These are phyloP conservation scores for Suillus variegatus DNA, from an alignment of 768 basidiomycete genomes.

Conservation along the genomic window DNA sequence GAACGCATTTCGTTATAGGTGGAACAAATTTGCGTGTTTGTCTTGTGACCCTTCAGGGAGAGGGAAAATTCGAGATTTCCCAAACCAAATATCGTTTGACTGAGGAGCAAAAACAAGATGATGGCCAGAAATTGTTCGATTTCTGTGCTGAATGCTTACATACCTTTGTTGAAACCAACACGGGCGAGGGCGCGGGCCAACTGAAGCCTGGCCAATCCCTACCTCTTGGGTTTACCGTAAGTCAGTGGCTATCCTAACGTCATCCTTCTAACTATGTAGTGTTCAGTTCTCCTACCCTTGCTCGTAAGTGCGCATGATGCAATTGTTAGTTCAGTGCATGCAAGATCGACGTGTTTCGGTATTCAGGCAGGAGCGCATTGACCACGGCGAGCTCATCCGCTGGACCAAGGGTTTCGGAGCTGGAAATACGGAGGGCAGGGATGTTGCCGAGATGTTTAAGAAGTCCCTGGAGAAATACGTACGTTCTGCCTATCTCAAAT, in stretches of 20 bases:
- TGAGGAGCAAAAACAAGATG: constrained; percentile 97
- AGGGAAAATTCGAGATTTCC: constrained; percentile 96
- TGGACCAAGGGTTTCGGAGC: constrained; percentile 99
- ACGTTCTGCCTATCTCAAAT: constrained; percentile 8
- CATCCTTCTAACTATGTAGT: constrained; percentile 8
- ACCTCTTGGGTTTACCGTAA: constrained; percentile 91
- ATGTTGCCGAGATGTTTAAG: constrained; percentile 94
- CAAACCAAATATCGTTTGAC: constrained; percentile 96
- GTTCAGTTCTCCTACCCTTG: constrained; percentile 92
- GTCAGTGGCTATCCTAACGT: constrained; percentile 31
- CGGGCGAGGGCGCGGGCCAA: constrained; percentile 49
- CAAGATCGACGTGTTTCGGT: constrained; percentile 1
- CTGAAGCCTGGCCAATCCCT: constrained; percentile 57
- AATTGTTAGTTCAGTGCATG: background rate
- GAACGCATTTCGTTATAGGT: constrained; percentile 42
- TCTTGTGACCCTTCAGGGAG: constrained; percentile 87
- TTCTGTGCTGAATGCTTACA: constrained; percentile 95
- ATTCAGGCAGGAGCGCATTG: constrained; percentile 85
- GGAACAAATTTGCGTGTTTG: constrained; percentile 99
- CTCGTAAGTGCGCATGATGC: constrained; percentile 53
- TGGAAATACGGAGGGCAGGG: constrained; percentile 85
- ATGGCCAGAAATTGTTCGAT: constrained; percentile 95
- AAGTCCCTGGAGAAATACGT: constrained; percentile 78
- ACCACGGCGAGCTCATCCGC: constrained; percentile 91
- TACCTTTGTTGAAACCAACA: constrained; percentile 80